Conservation (phyloP, 2,329 filamentous ascomycete species). For the Pseudogymnoascus sp. region DNA sequence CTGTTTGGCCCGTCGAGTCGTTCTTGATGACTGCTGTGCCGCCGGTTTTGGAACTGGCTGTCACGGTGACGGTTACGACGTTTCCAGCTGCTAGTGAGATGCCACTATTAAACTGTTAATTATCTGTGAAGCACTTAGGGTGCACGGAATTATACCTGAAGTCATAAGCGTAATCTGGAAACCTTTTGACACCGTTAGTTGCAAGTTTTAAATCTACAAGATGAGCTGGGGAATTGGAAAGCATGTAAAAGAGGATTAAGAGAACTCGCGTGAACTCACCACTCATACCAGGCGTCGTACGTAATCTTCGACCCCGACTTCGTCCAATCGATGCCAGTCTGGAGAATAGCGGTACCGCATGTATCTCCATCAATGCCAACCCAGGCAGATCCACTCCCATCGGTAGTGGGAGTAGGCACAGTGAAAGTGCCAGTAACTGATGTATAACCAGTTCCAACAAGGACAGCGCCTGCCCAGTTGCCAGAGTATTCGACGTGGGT, state of each 20-base stretch:
- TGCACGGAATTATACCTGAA: conserved; percentile 29
- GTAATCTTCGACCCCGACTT: conserved; percentile 33
- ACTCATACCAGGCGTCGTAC: conserved; percentile 54
- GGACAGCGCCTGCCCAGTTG: conserved; percentile 54
- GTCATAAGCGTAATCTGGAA: conserved; percentile 46
- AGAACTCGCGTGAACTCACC: conserved; percentile 25
- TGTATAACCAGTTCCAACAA: conserved; percentile 41
- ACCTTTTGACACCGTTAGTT: conserved; percentile 20
- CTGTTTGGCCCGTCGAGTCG: conserved; percentile 35
- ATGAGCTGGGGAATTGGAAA: background rate
- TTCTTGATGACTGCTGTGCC: conserved; percentile 40
- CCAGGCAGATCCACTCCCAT: conserved; percentile 46
- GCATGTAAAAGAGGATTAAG: background rate
- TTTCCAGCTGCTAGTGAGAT: conserved; percentile 39
- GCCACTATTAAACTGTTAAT: conserved; percentile 16
- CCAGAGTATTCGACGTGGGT: conserved; percentile 40
- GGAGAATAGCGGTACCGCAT: conserved; percentile 44
- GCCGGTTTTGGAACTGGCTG: conserved; percentile 31
- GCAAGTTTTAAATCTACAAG: background rate
- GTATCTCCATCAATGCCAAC: conserved; percentile 55
- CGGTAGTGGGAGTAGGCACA: conserved; percentile 40
- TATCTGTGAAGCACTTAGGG: background rate
- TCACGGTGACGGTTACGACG: conserved; percentile 33
- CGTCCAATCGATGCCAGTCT: conserved; percentile 50
- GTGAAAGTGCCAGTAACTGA: conserved; percentile 45